phyloP scores from a whole-genome alignment of 148 eudicot species.

The Camellia lanceoleosa region DNA sequence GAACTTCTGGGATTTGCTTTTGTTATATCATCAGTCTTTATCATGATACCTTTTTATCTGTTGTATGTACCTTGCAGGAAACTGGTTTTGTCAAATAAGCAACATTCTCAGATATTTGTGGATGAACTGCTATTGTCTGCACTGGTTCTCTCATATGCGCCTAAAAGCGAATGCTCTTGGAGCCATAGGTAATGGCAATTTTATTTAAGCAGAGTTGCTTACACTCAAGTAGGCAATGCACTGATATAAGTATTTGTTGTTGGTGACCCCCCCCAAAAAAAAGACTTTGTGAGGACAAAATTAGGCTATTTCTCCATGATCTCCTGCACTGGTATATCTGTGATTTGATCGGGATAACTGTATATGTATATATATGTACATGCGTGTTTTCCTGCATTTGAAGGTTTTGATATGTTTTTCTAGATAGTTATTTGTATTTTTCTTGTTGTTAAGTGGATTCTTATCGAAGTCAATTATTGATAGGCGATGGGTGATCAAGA shows the following conservation, averaged over 20 bases:
- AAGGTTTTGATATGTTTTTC: neutral
- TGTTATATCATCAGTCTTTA: neutral
- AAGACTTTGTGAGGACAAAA: neutral
- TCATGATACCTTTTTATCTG: neutral
- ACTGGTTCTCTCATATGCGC: slow-evolving; percentile 76
- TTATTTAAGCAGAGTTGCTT: neutral
- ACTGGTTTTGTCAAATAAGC: slow-evolving; percentile 51
- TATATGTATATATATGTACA: neutral
- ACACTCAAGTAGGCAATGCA: neutral
- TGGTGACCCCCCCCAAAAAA: neutral
- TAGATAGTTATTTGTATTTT: neutral
- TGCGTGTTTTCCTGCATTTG: neutral
- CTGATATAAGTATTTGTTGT: neutral
- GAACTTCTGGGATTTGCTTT: neutral
- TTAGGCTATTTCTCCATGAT: neutral
- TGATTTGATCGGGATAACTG: neutral
- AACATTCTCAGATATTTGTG: slow-evolving; percentile 22
- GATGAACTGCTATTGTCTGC: slow-evolving; percentile 62
- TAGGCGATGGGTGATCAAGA: slow-evolving; percentile 94
- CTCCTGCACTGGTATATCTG: neutral
- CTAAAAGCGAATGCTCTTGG: slow-evolving; percentile 92
- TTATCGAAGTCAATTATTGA: slow-evolving; percentile 25
- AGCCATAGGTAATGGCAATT: slow-evolving; percentile 57
- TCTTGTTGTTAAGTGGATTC: neutral
- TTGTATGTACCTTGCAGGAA: slow-evolving; percentile 49